Conservation (phyloP, 225 moss, liverwort and hornwort genomes). For the Antitrichia curtipendula region DNA sequence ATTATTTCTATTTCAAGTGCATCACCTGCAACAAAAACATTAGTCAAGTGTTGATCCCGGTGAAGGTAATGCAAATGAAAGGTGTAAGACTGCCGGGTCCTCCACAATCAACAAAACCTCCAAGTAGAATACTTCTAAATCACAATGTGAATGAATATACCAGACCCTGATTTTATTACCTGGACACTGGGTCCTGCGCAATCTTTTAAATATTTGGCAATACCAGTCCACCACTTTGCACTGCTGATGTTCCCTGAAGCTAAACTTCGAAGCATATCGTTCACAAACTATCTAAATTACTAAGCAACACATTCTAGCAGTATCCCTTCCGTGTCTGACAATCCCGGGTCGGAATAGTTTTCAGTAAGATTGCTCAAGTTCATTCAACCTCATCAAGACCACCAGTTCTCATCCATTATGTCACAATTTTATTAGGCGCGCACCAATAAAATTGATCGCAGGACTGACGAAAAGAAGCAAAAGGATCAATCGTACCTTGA, state of each 20-base stretch:
- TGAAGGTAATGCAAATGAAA: too few species aligned
- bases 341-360: neutral
- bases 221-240: neutral
- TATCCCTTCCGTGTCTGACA: neutral
- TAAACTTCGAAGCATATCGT: neutral
- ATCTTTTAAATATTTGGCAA: neutral
- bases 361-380: neutral
- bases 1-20: neutral
- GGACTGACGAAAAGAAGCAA: neutral
- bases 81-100: neutral
- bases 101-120: neutral
- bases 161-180: neutral
- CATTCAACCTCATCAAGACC: neutral
- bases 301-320: too few species aligned
- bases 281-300: neutral
- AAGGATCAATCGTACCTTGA: neutral
- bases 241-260: neutral
- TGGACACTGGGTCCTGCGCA: neutral
- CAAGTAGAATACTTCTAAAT: too few species aligned
- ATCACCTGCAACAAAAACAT: neutral
- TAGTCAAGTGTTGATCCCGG: neutral
- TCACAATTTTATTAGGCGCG: too few species aligned
- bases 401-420: neutral
- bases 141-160: too few species aligned
- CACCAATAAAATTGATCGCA: neutral